Percentiles rank a stretch among this genome's conserved stretches.
phyloP scores from a whole-genome alignment of 768 basidiomycete genomes.

The Podaxis carcinomalis region DNA sequence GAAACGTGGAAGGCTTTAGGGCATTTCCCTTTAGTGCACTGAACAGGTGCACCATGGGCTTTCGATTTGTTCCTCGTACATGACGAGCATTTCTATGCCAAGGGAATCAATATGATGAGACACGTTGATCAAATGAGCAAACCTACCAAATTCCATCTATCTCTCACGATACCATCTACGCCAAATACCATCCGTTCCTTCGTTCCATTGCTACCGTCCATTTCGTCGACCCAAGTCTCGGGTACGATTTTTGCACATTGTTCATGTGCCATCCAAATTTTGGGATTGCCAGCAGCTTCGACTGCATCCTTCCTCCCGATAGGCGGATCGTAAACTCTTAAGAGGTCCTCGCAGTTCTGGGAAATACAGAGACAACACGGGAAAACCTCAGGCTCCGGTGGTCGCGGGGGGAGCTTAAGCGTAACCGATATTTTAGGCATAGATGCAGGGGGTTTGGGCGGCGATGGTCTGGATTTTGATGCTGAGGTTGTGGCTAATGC shows the following conservation, averaged over 20 bases:
- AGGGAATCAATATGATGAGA: neutral
- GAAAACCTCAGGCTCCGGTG: conserved; percentile 48
- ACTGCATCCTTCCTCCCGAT: conserved; percentile 46
- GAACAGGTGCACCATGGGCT: conserved; percentile 77
- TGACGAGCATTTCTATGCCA: conserved; percentile 78
- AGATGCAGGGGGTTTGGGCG: conserved; percentile 7
- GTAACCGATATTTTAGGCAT: conserved; percentile 49
- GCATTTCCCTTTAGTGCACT: conserved; percentile 94
- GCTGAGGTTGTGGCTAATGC: neutral
- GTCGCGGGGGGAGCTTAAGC: conserved; percentile 64
- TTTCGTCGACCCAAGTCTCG: conserved; percentile 86
- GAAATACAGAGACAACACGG: conserved; percentile 72
- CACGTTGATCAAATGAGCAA: neutral
- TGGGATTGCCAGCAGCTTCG: conserved; percentile 41
- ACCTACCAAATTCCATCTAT: conserved; percentile 88
- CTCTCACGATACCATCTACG: conserved; percentile 83
- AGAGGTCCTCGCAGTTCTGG: conserved; percentile 44
- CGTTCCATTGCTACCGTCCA: conserved; percentile 38
- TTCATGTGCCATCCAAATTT: conserved; percentile 74
- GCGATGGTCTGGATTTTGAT: neutral
- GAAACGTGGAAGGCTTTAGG: conserved; percentile 90
- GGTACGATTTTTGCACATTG: conserved; percentile 79
- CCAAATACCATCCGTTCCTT: conserved; percentile 69
- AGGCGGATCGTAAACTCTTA: conserved; percentile 69
- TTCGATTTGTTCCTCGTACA: conserved; percentile 69